Evolutionary conservation across 2,329 filamentous ascomycete genomes (phyloP).

Genomic region (Arthroderma uncinatum): DNA sequence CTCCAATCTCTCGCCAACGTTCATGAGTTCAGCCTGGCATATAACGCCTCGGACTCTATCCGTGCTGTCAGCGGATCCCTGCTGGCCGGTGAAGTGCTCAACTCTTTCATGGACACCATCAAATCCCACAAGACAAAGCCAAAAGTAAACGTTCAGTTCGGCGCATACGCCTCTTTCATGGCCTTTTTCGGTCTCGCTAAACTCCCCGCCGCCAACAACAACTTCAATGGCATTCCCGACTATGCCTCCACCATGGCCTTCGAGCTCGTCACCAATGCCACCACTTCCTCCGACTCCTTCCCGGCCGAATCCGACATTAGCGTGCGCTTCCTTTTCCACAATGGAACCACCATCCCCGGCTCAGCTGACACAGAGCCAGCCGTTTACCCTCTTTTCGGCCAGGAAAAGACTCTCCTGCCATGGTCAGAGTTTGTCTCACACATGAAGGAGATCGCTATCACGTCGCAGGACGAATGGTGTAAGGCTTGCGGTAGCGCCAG

Average conservation of each 20-base stretch:
- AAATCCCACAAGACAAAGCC: conserved; percentile 24
- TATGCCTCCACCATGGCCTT: conserved; percentile 75
- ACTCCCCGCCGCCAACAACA: conserved; percentile 38
- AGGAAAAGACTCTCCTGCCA: conserved; percentile 43
- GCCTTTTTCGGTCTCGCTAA: conserved; percentile 52
- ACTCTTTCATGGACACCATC: conserved; percentile 35
- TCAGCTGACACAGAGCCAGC: conserved; percentile 29
- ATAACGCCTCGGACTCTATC: conserved; percentile 49
- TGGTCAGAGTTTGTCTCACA: conserved; percentile 57
- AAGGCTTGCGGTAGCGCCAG: conserved; percentile 56
- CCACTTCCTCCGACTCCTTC: conserved; percentile 28
- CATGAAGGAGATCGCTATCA: conserved; percentile 57
- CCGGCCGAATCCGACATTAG: conserved; percentile 41
- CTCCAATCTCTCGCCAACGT: conserved; percentile 63
- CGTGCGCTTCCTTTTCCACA: conserved; percentile 53
- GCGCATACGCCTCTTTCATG: conserved; percentile 50
- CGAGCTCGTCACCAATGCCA: conserved; percentile 52
- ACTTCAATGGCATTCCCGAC: conserved; percentile 69
- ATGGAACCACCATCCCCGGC: conserved; percentile 43
- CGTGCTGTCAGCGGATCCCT: conserved; percentile 48
- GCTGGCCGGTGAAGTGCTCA: conserved; percentile 52
- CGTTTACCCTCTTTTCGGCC: conserved; percentile 52
- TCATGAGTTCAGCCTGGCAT: conserved; percentile 75
- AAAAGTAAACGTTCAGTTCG: conserved; percentile 46
- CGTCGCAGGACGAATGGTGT: conserved; percentile 61